Base-by-base conservation (phyloP, 768 basidiomycete species). In the Amanita jacksonii region DNA sequence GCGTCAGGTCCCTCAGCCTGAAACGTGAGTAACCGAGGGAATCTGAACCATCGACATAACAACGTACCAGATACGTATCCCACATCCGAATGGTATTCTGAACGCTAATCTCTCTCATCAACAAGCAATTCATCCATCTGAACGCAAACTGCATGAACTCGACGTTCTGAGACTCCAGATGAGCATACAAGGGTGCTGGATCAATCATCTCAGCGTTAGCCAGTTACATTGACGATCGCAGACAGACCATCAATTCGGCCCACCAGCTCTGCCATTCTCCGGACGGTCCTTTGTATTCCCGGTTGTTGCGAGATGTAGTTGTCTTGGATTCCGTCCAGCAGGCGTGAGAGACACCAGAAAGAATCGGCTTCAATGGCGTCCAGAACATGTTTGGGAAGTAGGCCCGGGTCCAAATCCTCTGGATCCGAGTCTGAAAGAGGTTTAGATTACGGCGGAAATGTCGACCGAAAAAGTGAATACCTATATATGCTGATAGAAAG, bases 71-170 rank as follows among this genome's bases (percentile, higher is more conserved):
- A 62, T 99, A 99, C 9, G 96, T 98, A 60, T 99, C 96, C 96
- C 96, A 99, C 94, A 98, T 98, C 44, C 96, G 76, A 39, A 97
- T 88, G 13, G 94, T 98, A 60, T 97, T 94, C 54, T 83, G 79
- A 38, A 99, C 91, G 53, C 85, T 94, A 52, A 99, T 87, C 67
- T 98, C 96, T 46, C 96, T 76, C 94, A 99, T 97, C 47, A 98
- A 72, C 40, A 99, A 65, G 59, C 96, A 97, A 57, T 99, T 98
- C 92, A 99, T 97, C 96, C 96, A 99, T 41, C 96, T 76, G 65
- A 99, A 99, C 30, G 96, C 94, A 55, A 99, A 99, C 59, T 99
- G 96, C 83, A 99, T 96, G 58, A 96, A 99, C 67, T 98, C 93
- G 52, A 99, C 92, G 54, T 86, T 88, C 63, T 99, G 85, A 8